Evolutionary conservation across 139 green algal genomes (phyloP), one percentile per base, ranked within the genome.

Genomic region (Asterochloris erici): DNA sequence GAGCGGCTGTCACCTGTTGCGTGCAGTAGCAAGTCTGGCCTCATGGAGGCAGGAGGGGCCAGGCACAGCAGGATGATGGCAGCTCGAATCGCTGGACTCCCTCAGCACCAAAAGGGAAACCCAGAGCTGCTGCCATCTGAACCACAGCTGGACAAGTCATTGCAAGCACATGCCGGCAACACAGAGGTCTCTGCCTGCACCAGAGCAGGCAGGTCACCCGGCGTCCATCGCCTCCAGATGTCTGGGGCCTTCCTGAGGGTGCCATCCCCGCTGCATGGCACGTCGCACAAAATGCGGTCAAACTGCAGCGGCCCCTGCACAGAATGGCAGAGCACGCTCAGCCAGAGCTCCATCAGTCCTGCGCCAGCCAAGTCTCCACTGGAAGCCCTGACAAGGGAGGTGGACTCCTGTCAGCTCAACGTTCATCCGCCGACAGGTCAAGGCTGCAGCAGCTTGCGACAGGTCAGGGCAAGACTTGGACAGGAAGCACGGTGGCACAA

Each of bases 191-290:
- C 38, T 54, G 38, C 6, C 38, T 54, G 38, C 38, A 54, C 38
- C 38, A 6, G 4, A 54, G 38, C 38, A 54, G 38, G 38, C 38
- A 10, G 38, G 73, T n/a, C 23, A 29, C n/a, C 79, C 28, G 79
- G 54, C 19, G 68, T 71, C 94, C 95, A 99, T 54, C 91, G 89
- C 19, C 91, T 82, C 97, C 97, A 99, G 78, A 99, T 97, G 89
- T 99, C 97, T 14, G 95, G 93, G 23, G 94, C 92, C 89, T 99
- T 99, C 63, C 97, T 93, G 85, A 99, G 86, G 14, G 97, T 99
- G 82, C 97, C 97, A 85, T 99, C 97, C 38, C 96, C 96, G 14
- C 84, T 93, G 93, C 97, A 99, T 12, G 97, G 97, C 71, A 99
- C 97, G 82, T 99, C 97, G 81, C 91, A 96, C 74, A 99, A 90